A percentile compares a stretch with the other conserved stretches of the same genome.
phyloP scores from a whole-genome alignment of 2,329 filamentous ascomycete genomes.

The Botrytis pseudocinerea region DNA sequence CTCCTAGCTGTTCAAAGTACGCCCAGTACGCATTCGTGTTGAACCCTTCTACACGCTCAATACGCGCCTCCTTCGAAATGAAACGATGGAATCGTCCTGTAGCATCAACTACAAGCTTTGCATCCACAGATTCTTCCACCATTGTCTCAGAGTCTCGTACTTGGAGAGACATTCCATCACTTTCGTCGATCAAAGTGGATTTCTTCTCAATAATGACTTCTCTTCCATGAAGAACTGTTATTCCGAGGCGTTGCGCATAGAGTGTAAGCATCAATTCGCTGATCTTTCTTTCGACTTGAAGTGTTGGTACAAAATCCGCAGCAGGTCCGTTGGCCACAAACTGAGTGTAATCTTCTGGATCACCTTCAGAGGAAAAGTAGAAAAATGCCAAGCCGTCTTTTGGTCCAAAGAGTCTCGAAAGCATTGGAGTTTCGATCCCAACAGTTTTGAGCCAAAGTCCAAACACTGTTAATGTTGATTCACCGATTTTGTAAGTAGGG shows the following conservation, averaged over 20 bases:
- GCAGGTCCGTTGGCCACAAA: constrained; percentile 32
- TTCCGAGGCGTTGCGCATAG: constrained; percentile 34
- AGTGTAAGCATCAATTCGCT: constrained; percentile 38
- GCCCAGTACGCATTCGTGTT: constrained; percentile 34
- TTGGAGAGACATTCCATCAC: constrained; percentile 1
- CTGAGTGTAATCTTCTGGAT: constrained; percentile 28
- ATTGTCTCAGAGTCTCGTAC: constrained; percentile 19
- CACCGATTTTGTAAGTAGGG: constrained; percentile 37
- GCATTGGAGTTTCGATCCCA: constrained; percentile 28
- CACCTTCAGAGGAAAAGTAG: constrained; percentile 28
- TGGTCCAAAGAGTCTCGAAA: constrained; percentile 34
- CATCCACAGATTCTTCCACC: constrained; percentile 24
- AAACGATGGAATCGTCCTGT: constrained; percentile 34
- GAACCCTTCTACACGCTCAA: constrained; percentile 32
- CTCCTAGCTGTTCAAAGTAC: constrained; percentile 31
- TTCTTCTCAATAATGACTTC: constrained; percentile 21
- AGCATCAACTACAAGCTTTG: constrained; percentile 33
- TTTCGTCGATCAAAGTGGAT: neutral
- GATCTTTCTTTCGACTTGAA: constrained; percentile 37
- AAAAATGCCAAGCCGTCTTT: constrained; percentile 39
- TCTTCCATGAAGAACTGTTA: constrained; percentile 36
- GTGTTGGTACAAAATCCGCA: constrained; percentile 29
- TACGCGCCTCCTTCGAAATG: constrained; percentile 30
- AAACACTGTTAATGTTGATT: constrained; percentile 35
- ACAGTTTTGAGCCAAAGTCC: constrained; percentile 31